These are phyloP conservation scores for Venturia pyrina DNA, from an alignment of 2,329 filamentous ascomycete genomes.

Conservation along the genomic window DNA sequence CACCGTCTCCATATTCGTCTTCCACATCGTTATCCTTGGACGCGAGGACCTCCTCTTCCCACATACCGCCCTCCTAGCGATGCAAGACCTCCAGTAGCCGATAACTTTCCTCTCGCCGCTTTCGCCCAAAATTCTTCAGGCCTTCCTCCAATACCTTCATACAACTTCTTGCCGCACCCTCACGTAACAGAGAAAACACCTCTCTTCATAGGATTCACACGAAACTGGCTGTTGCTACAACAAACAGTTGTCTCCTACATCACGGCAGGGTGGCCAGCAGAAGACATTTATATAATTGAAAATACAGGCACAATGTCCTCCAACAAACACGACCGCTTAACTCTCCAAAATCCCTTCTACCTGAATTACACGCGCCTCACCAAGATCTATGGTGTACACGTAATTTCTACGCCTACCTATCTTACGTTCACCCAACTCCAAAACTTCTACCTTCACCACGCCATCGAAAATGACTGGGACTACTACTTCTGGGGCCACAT, in stretches of 20 bases:
- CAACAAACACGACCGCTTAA: constrained; percentile 38
- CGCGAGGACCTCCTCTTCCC: neutral
- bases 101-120: constrained; percentile 11
- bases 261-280: constrained; percentile 47
- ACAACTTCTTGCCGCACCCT: neutral
- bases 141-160: constrained; percentile 9
- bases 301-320: constrained; percentile 48
- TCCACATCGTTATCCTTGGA: neutral
- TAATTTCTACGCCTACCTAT: constrained; percentile 42
- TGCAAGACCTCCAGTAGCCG: constrained; percentile 1
- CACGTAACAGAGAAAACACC: constrained; percentile 28
- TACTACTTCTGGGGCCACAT: constrained; percentile 49
- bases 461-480: constrained; percentile 34
- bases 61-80: constrained; percentile 6
- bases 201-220: constrained; percentile 49
- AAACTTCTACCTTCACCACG: constrained; percentile 42
- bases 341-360: constrained; percentile 47
- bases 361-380: constrained; percentile 42
- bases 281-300: constrained; percentile 48
- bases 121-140: neutral
- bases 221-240: constrained; percentile 44
- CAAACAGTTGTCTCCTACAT: constrained; percentile 49
- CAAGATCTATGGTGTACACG: constrained; percentile 33
- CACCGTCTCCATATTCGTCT: neutral
- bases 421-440: constrained; percentile 46